Evolutionary conservation across 2,329 filamentous ascomycete genomes (phyloP), one percentile per base, ranked within the genome.

Genomic region (Claviceps citrina): DNA sequence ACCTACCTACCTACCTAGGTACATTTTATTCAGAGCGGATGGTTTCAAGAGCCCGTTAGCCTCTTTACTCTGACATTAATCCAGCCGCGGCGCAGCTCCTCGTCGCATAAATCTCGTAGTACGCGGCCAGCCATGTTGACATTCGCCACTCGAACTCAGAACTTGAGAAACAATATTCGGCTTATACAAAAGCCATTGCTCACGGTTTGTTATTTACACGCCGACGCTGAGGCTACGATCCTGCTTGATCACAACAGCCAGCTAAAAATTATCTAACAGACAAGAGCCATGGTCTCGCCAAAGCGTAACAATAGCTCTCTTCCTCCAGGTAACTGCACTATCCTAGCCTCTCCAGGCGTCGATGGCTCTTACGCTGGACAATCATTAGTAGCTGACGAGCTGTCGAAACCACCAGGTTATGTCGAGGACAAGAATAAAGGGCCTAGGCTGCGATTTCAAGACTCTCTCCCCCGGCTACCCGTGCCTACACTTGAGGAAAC

Each of bases 401-500:
- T 32, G 22, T 24, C 25, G 40, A n/a, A 26, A 20, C 38, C 15
- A n/a, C n/a, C 46, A 84, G 83, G 79, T 51, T 89, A 91, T 64
- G 75, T 70, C 53, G 84, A 91, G 64, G 83, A 91, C 61, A 70
- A 71, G 52, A 77, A 76, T 53, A 87, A 85, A 59, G 83, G 82
- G 40, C 68, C 76, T 35, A 91, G 84, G 81, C 70, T 91, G 50
- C 76, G 84, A 50, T 93, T 82, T 60, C 82, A 93, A 58, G 82
- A 87, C 28, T 89, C 82, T n/a, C 73, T 93, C 25, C 84, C 84
- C 33, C 71, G 70, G 28, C 70, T 93, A 22, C 84, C 84, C 12
- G 81, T 91, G 4, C 84, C 84, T 9, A 79, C 81, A 1, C 79
- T 93, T 49, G 77, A 89, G 56, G 84, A 91, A 65, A 91, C 84